Percentiles rank a stretch among this genome's conserved stretches.
phyloP scores from a whole-genome alignment of 305 asterid species.

The Fraxinus nigra region DNA sequence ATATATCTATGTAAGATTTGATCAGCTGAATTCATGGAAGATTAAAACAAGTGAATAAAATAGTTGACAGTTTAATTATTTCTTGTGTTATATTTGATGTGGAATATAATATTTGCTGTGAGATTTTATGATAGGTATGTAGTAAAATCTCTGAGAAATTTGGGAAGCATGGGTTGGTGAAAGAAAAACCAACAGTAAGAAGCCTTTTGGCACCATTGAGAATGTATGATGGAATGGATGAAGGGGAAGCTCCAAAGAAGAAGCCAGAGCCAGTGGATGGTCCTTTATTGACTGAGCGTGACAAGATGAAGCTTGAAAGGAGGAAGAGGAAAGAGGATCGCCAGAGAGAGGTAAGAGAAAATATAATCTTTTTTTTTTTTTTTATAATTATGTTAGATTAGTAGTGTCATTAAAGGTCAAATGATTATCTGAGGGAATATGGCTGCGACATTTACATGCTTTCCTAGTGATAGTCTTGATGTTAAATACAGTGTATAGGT shows the following conservation, averaged over 20 bases:
- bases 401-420: not conserved
- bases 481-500: not conserved
- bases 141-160: conserved; percentile 76
- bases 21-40: not conserved
- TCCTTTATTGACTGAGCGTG: conserved; percentile 91
- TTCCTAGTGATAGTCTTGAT: not conserved
- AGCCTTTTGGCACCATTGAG: conserved; percentile 90
- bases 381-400: not conserved
- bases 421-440: not conserved
- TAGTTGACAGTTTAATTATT: not conserved
- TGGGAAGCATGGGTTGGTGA: conserved; percentile 87
- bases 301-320: conserved; percentile 89
- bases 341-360: conserved; percentile 76
- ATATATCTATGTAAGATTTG: not conserved
- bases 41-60: not conserved
- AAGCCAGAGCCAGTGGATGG: conserved; percentile 94
- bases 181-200: conserved; percentile 85
- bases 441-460: not conserved
- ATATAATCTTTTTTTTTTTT: conserved; percentile 4
- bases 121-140: conserved; percentile 50
- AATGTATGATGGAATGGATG: conserved; percentile 98
- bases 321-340: conserved; percentile 95
- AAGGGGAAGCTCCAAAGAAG: conserved; percentile 75
- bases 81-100: not conserved
- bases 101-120: conserved; percentile 3